Percentiles rank a stretch among this genome's conserved stretches.
Conservation (phyloP, 805 yeast genomes). For the Torulaspora franciscae region DNA sequence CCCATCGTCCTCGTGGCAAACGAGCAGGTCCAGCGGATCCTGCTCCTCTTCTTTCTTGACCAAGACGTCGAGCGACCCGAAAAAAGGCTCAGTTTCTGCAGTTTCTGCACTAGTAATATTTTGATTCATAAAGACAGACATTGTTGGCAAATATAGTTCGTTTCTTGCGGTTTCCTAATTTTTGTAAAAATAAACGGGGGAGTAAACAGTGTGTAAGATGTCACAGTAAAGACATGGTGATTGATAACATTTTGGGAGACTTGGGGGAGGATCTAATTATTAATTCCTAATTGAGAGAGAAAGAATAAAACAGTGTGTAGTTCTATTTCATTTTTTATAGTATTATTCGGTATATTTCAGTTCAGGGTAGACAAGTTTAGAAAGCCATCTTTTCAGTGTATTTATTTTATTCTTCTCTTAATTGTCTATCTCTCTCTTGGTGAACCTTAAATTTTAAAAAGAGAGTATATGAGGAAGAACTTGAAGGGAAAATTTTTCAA, state of each 20-base stretch:
- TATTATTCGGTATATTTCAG: background rate
- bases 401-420: background rate
- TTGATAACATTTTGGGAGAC: constrained; percentile 1
- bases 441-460: background rate
- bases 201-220: constrained; percentile 1
- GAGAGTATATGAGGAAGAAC: background rate
- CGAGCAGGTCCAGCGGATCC: constrained; percentile 24
- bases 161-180: constrained; percentile 2
- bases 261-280: background rate
- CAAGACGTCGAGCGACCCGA: constrained; percentile 20
- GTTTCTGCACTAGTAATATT: background rate
- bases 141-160: background rate
- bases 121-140: constrained; percentile 1
- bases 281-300: constrained; percentile 2
- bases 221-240: constrained; percentile 7
- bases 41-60: constrained; percentile 18
- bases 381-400: constrained; percentile 6
- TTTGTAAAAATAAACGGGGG: background rate
- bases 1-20: constrained; percentile 35
- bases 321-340: constrained; percentile 2
- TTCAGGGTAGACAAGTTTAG: background rate
- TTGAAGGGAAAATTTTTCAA: background rate
- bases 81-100: constrained; percentile 26
- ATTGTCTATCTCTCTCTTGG: background rate
- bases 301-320: constrained; percentile 1